Conservation (phyloP, 2,329 filamentous ascomycete genomes). For the Aspergillus transmontanensis region DNA sequence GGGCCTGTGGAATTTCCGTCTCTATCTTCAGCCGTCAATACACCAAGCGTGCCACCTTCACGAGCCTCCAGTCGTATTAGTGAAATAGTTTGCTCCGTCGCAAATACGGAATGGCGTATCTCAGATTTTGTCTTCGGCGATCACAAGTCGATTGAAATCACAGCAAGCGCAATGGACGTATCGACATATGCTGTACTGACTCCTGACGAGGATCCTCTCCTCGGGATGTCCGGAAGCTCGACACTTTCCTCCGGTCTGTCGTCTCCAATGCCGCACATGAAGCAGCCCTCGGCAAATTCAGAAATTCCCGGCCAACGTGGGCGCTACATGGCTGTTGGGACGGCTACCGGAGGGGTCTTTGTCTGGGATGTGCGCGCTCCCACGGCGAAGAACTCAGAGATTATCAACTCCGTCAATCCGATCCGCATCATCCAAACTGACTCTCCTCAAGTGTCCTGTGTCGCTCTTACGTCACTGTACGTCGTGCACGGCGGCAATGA, state of each 20-base stretch:
- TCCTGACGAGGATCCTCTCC: constrained; percentile 75
- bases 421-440: constrained; percentile 86
- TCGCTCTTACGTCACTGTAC: constrained; percentile 83
- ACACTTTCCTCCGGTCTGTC: constrained; percentile 56
- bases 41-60: constrained; percentile 33
- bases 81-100: constrained; percentile 35
- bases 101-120: constrained; percentile 66
- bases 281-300: constrained; percentile 39
- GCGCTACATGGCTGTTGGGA: constrained; percentile 80
- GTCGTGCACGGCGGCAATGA: constrained; percentile 93
- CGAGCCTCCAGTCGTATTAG: constrained; percentile 34
- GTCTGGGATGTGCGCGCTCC: constrained; percentile 82
- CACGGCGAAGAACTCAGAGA: constrained; percentile 55
- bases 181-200: constrained; percentile 74
- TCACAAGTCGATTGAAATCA: constrained; percentile 64
- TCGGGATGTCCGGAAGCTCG: constrained; percentile 59
- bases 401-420: constrained; percentile 65
- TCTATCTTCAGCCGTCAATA: constrained; percentile 49
- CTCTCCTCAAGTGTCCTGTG: constrained; percentile 80
- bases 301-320: constrained; percentile 85
- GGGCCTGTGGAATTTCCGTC: constrained; percentile 43
- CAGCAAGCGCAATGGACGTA: constrained; percentile 69
- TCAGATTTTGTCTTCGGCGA: constrained; percentile 65
- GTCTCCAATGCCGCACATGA: constrained; percentile 55
- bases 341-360: constrained; percentile 72